Evolutionary conservation across 2,329 filamentous ascomycete genomes (phyloP), one percentile per base, ranked within the genome.

Genomic region (Fusarium verrucosum): DNA sequence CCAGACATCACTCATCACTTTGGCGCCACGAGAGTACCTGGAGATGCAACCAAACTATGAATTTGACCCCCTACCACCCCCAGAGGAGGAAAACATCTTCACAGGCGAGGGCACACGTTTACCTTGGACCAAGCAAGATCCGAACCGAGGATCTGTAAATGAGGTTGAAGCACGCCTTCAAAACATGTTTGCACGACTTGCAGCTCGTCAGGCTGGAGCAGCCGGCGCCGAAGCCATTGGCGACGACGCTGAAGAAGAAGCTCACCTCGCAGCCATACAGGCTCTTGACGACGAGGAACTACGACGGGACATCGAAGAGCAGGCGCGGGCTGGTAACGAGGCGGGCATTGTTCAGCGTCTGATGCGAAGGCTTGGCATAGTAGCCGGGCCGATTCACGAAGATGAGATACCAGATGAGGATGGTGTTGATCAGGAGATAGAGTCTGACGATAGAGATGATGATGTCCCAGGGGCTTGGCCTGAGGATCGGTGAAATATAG

Each of bases 11-110:
- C 83, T 96, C 20, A 89, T 94, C 69, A 83, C 86, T 0, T 80
- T 90, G 35, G 82, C 95, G 8, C 92, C 93, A 1, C 81, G 83
- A 2, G 77, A 80, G 10, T 84, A 92, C 69, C 87, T 92, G 11
- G 81, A 84, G 17, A 80, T 83, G 30, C 81, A 87, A 42, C 88
- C 89, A 4, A 93, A 87, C 69, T 87, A 90, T 62, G 87, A 92
- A 17, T 95, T 92, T 20, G 94, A 97, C 72, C 92, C 92, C 2
- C 79, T 97, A 14, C 92, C 93, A 19, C 94, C 93, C 3, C 76
- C 83, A 1, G 78, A 85, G 33, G 77, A 78, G 16, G 77, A 83
- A 10, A 87, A 87, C 37, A 68, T 70, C 20, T 70, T 70, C n/a
- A 58, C 68, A 8, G 65, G 73, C 11, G 57, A 54, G 17, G 65